These are phyloP conservation scores for Suillus cothurnatus DNA, from an alignment of 768 basidiomycete genomes.

Conservation along the genomic window DNA sequence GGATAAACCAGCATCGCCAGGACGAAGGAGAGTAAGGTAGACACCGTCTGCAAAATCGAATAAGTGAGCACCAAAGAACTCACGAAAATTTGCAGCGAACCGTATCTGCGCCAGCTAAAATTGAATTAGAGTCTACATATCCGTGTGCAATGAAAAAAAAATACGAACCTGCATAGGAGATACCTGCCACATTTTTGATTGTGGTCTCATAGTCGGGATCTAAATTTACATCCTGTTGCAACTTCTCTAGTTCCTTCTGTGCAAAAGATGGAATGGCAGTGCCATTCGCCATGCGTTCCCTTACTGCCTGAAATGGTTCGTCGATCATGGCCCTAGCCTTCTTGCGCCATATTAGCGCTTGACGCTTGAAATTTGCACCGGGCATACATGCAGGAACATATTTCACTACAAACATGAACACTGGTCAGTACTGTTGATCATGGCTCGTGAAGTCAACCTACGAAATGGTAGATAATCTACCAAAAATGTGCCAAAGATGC, in stretches of 20 bases:
- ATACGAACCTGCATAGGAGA: slow-evolving; percentile 46
- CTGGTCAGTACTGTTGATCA: background rate
- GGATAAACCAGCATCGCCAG: slow-evolving; percentile 59
- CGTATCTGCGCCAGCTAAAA: slow-evolving; percentile 28
- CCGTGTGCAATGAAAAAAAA: background rate
- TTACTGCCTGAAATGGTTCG: slow-evolving; percentile 45
- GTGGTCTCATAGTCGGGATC: slow-evolving; percentile 44
- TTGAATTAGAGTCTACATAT: slow-evolving; percentile 12
- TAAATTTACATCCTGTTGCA: slow-evolving; percentile 17
- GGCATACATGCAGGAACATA: slow-evolving; percentile 54
- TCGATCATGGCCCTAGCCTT: slow-evolving; percentile 33
- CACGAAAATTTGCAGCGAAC: slow-evolving; percentile 22
- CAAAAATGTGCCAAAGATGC: slow-evolving; percentile 45
- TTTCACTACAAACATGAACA: slow-evolving; percentile 32
- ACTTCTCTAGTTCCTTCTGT: slow-evolving; percentile 42
- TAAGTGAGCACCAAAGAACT: slow-evolving; percentile 27
- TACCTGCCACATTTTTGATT: slow-evolving; percentile 52
- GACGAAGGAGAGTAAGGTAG: slow-evolving; percentile 50
- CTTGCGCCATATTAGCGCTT: slow-evolving; percentile 45
- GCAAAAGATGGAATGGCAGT: slow-evolving; percentile 45
- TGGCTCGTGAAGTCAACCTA: slow-evolving; percentile 19
- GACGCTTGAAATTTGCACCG: slow-evolving; percentile 48
- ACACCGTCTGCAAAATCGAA: slow-evolving; percentile 43
- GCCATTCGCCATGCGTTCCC: slow-evolving; percentile 44
- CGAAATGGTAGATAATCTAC: slow-evolving; percentile 40